Conservation (phyloP, 2,329 filamentous ascomycete genomes). For the Aaosphaeria pasadenensis region DNA sequence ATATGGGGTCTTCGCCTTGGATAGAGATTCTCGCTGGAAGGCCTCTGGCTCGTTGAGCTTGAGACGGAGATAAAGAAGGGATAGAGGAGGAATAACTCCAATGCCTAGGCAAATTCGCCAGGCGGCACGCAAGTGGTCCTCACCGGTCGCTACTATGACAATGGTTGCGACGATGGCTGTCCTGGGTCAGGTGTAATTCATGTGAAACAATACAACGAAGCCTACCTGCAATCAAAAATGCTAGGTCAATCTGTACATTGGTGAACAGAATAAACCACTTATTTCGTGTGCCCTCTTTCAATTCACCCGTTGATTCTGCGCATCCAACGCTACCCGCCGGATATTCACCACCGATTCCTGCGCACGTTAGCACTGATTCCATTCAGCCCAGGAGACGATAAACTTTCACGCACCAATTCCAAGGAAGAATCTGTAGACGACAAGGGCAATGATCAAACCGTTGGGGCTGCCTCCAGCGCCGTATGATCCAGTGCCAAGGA, state of each 20-base stretch:
- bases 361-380: conserved; percentile 2
- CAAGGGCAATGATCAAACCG: conserved; percentile 74
- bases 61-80: conserved; percentile 56
- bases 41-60: conserved; percentile 53
- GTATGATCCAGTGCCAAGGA: conserved; percentile 74
- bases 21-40: conserved; percentile 49
- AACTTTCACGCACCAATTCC: conserved; percentile 40
- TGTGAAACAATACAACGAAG: conserved; percentile 67
- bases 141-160: conserved; percentile 48
- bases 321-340: conserved; percentile 80
- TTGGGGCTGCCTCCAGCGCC: conserved; percentile 63
- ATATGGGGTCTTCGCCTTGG: conserved; percentile 43
- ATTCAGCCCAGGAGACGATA: conserved; percentile 22
- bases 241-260: conserved; percentile 81
- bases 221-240: conserved; percentile 73
- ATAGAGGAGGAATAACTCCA: conserved; percentile 46
- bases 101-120: conserved; percentile 77
- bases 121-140: conserved; percentile 66
- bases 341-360: conserved; percentile 75
- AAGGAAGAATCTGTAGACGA: conserved; percentile 81
- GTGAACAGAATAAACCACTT: conserved; percentile 81
- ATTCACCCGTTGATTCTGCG: conserved; percentile 79
- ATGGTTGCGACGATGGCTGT: conserved; percentile 49
- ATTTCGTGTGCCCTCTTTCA: conserved; percentile 78
- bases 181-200: conserved; percentile 40